phyloP scores from a whole-genome alignment of 2,329 filamentous ascomycete species.

The Microdochium nivale region DNA sequence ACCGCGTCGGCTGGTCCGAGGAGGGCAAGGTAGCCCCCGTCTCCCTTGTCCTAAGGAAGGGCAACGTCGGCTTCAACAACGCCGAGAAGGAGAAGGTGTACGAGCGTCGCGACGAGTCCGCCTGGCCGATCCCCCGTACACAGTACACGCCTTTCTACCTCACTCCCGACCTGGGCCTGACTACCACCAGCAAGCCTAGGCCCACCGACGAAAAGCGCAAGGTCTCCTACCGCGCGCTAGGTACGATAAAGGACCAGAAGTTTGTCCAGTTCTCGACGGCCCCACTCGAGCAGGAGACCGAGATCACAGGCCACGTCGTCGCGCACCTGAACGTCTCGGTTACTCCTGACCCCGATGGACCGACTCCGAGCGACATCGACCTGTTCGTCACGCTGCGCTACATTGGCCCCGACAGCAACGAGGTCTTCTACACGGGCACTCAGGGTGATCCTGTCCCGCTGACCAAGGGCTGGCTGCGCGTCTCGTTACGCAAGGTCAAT shows the following conservation, averaged over 20 bases:
- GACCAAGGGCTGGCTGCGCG: slow-evolving; percentile 56
- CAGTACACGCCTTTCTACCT: slow-evolving; percentile 55
- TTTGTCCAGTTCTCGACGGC: slow-evolving; percentile 47
- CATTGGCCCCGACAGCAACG: slow-evolving; percentile 41
- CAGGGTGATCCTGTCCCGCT: slow-evolving; percentile 55
- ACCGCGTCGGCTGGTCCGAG: slow-evolving; percentile 50
- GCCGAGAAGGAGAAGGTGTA: slow-evolving; percentile 50
- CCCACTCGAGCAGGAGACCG: slow-evolving; percentile 53
- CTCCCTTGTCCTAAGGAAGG: slow-evolving; percentile 52
- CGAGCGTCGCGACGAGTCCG: slow-evolving; percentile 43
- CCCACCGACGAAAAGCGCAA: slow-evolving; percentile 21
- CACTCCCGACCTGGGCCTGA: slow-evolving; percentile 33
- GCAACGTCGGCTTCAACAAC: slow-evolving; percentile 59
- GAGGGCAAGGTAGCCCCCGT: slow-evolving; percentile 52
- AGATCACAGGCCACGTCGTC: slow-evolving; percentile 60
- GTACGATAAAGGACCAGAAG: slow-evolving; percentile 44
- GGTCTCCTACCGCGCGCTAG: slow-evolving; percentile 51
- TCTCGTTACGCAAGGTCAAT: slow-evolving; percentile 46
- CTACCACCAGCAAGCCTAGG: slow-evolving; percentile 17
- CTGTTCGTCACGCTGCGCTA: slow-evolving; percentile 56
- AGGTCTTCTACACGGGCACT: slow-evolving; percentile 58
- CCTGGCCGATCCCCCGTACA: slow-evolving; percentile 61
- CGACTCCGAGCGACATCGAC: slow-evolving; percentile 44
- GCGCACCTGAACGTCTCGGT: slow-evolving; percentile 58
- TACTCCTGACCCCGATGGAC: slow-evolving; percentile 37